phyloP scores from a whole-genome alignment of 768 basidiomycete genomes.

The Leccinum pellstonianum region DNA sequence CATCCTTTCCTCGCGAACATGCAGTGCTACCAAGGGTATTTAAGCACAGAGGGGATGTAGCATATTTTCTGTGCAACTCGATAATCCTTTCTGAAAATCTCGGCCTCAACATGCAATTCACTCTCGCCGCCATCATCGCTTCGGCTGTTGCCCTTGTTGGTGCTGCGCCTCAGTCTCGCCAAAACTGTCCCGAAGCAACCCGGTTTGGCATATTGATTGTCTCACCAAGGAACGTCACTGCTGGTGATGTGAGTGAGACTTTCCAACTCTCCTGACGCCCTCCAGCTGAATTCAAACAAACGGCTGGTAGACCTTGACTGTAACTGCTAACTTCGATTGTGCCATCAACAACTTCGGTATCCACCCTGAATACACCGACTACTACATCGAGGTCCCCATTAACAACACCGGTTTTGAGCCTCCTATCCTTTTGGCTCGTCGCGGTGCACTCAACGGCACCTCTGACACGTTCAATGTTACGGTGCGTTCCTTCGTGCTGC shows the following conservation, averaged over 20 bases:
- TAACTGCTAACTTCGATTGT: conserved; percentile 27
- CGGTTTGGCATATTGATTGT: conserved; percentile 20
- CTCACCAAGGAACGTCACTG: conserved; percentile 20
- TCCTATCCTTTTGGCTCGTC: conserved; percentile 26
- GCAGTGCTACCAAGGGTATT: conserved; percentile 9
- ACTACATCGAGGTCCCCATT: conserved; percentile 34
- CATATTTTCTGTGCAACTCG: background rate
- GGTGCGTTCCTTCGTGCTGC: background rate
- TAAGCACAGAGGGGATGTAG: conserved; percentile 6
- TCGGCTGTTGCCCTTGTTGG: conserved; percentile 14
- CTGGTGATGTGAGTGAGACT: conserved; percentile 25
- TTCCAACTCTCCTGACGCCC: background rate
- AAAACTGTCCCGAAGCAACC: conserved; percentile 22
- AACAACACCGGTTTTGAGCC: conserved; percentile 33
- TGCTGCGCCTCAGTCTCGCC: conserved; percentile 22
- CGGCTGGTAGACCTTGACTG: conserved; percentile 18
- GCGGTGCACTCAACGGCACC: background rate
- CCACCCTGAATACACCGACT: conserved; percentile 30
- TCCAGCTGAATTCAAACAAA: conserved; percentile 5
- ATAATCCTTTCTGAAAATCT: background rate
- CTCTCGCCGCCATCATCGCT: conserved; percentile 12
- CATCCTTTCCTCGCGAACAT: background rate
- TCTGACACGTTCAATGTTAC: background rate
- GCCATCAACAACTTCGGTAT: conserved; percentile 19
- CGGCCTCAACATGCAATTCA: background rate